Evolutionary conservation across 169 alveolate species (phyloP).

Genomic region (Toxoplasma gondii): DNA sequence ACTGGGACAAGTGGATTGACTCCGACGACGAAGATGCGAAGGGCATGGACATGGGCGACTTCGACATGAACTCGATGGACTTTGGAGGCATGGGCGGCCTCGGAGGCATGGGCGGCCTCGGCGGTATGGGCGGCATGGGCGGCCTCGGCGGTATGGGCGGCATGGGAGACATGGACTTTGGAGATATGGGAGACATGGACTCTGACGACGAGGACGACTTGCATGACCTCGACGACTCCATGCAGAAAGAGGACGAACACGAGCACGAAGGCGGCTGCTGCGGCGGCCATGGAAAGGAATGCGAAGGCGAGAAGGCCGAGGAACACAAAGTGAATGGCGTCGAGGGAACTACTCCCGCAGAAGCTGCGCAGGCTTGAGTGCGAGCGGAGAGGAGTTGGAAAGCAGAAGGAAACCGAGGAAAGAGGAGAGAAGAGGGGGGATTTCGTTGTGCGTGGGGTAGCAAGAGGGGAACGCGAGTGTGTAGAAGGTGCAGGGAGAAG

Average conservation of each 20-base stretch:
- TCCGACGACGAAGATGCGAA: slow-evolving; percentile 68
- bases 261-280: not conserved
- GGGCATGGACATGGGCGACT: slow-evolving; percentile 65
- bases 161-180: slow-evolving; percentile 68
- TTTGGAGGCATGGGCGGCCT: slow-evolving; percentile 71
- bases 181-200: slow-evolving; percentile 71
- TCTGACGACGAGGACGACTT: slow-evolving; percentile 65
- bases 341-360: not conserved
- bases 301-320: not conserved
- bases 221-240: slow-evolving; percentile 57
- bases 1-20: slow-evolving; percentile 73
- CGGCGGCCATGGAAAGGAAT: not conserved
- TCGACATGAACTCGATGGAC: slow-evolving; percentile 71
- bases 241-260: slow-evolving; percentile 19
- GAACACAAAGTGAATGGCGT: not conserved
- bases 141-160: slow-evolving; percentile 71
- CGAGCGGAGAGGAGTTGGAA: not conserved
- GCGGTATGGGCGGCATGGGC: slow-evolving; percentile 76
- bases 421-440: no score
- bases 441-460: no score
- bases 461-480: no score
- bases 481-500: no score
- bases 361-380: slow-evolving; percentile 24
- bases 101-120: slow-evolving; percentile 70
- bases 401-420: no score